Conservation (phyloP, 768 basidiomycete genomes). For the Exidia glandulosa region DNA sequence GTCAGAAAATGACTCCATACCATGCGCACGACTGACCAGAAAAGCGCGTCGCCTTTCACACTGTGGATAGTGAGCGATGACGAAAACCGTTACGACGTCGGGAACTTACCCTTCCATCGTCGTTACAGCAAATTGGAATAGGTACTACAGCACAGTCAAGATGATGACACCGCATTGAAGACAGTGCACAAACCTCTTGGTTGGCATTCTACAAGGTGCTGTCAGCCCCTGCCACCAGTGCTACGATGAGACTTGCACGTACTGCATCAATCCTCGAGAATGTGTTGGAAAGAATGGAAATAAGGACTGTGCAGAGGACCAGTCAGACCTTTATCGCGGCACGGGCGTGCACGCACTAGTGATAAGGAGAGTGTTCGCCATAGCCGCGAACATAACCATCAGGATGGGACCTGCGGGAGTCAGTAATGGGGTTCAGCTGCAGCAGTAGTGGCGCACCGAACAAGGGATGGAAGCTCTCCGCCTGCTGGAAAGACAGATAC, state of each 20-base stretch:
- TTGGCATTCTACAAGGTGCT: slow-evolving; percentile 46
- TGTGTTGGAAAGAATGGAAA: slow-evolving; percentile 85
- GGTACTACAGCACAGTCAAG: too few species aligned
- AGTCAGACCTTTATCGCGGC: neutral
- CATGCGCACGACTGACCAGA: slow-evolving; percentile 26
- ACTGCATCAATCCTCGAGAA: slow-evolving; percentile 66
- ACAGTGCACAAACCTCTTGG: too few species aligned
- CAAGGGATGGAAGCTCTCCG: slow-evolving; percentile 36
- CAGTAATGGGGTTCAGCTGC: neutral
- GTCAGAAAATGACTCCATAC: neutral
- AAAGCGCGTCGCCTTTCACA: slow-evolving; percentile 80
- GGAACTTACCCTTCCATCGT: slow-evolving; percentile 72
- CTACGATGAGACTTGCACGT: too few species aligned
- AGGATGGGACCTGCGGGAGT: slow-evolving; percentile 40
- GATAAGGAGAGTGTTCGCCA: slow-evolving; percentile 67
- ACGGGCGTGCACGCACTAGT: slow-evolving; percentile 47
- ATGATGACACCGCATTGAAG: too few species aligned
- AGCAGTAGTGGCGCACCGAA: slow-evolving; percentile 26
- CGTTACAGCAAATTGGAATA: slow-evolving; percentile 77
- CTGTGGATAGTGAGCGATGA: slow-evolving; percentile 33
- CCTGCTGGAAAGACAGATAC: slow-evolving; percentile 31
- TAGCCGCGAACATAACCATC: slow-evolving; percentile 69
- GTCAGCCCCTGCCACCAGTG: too few species aligned
- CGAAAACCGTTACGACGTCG: neutral
- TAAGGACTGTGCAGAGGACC: slow-evolving; percentile 38